phyloP scores from a whole-genome alignment of 2,329 filamentous ascomycete species.

The Phaeophleospora eucalypticola region DNA sequence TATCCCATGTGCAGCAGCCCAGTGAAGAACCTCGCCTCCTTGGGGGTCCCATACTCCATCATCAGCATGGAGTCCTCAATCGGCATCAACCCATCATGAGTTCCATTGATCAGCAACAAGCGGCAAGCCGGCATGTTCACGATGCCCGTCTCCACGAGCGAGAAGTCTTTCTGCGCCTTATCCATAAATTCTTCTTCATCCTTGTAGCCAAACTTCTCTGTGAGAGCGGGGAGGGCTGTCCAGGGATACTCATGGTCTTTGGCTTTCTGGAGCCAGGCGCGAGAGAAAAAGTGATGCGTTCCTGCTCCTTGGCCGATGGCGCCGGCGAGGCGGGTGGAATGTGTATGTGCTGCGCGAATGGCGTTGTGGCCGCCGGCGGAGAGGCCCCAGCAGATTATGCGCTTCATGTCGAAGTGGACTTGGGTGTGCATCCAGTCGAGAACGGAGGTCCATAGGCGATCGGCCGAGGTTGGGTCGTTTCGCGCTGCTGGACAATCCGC shows the following conservation, averaged over 20 bases:
- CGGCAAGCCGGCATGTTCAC: constrained; percentile 54
- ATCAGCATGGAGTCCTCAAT: constrained; percentile 64
- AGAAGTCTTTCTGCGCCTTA: constrained; percentile 58
- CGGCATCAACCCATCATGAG: constrained; percentile 61
- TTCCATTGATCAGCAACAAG: constrained; percentile 59
- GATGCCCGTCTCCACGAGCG: constrained; percentile 57
- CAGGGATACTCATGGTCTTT: constrained; percentile 59
- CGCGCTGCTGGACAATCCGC: constrained; percentile 64
- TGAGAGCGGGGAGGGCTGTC: constrained; percentile 42
- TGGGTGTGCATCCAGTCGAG: constrained; percentile 56
- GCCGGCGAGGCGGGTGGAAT: constrained; percentile 51
- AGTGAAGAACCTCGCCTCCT: constrained; percentile 62
- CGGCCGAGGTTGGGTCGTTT: constrained; percentile 55
- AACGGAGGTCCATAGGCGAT: constrained; percentile 60
- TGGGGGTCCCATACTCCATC: constrained; percentile 61
- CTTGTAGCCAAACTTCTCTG: constrained; percentile 59
- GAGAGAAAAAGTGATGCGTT: constrained; percentile 58
- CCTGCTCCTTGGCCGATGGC: constrained; percentile 61
- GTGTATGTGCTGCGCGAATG: constrained; percentile 62
- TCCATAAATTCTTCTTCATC: constrained; percentile 54
- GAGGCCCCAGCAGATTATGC: constrained; percentile 61
- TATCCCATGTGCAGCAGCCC: constrained; percentile 65
- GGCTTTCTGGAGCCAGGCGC: constrained; percentile 57
- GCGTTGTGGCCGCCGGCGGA: constrained; percentile 67
- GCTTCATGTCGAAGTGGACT: constrained; percentile 52